Base-by-base conservation (phyloP, 129 eudicot species). In the Flaveria ramosissima region DNA sequence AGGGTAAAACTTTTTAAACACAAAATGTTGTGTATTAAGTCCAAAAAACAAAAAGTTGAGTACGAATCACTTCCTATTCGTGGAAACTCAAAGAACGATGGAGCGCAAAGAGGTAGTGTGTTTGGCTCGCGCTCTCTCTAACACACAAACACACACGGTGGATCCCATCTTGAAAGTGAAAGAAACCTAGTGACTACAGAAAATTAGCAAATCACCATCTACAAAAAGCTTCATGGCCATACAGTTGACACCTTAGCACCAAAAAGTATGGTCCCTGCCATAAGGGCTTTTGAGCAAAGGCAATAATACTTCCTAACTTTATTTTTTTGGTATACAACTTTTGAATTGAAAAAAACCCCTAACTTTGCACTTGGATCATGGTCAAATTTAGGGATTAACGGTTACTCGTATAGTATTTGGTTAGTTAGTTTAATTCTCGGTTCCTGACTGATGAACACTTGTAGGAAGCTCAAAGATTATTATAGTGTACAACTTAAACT, bases 281-380 rank as follows among this genome's bases (percentile, higher is more conserved):
- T 77, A 74, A 74, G 45, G 75, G 46, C 61, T 67, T 80, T 74
- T 80, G 67, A 60, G 80, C 74, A 80, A 80, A 80, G 80, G 76
- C 84, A 80, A 80, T 68, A 67, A 74, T 67, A 74, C 53, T 67
- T 74, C 13, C 26, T 74, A 74, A 56, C 84, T 80, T 80, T 80
- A 80, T 80, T 78, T 15, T 52, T 73, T 73, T 45, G 66, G 46
- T 39, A 36, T 32, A 39, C 39, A 77, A 56, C 70, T 36, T 61
- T 59, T 61, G 4, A 61, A 26, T 61, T 11, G 16, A 26, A 11
- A 23, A 23, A 23, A 48, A 9, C 13, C 16, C 67, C 17, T 12
- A 61, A 61, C 41, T 61, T 12, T 27, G 67, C 13, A 61, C 5
- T 61, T 24, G 17, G 67, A 14, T 61, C 67, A 24, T 57, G 64